These are phyloP conservation scores for Starmerella vitae DNA, from an alignment of 805 yeast genomes.

Conservation along the genomic window DNA sequence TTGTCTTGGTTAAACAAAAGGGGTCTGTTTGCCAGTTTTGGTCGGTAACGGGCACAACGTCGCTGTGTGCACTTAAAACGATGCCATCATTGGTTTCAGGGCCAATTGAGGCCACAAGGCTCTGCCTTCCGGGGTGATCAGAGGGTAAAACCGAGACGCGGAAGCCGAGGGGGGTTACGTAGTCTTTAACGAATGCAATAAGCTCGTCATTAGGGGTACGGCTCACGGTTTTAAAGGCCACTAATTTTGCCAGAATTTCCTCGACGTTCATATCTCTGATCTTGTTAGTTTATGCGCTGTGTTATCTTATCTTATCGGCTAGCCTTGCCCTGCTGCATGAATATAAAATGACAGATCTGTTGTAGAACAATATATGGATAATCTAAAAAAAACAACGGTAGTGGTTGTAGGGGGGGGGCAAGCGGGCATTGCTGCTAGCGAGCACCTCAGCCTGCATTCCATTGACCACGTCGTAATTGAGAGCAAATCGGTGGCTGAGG, in stretches of 20 bases:
- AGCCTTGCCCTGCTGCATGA: too few species aligned
- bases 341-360: background rate
- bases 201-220: conserved; percentile 11
- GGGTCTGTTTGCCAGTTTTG: conserved; percentile 19
- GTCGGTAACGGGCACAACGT: conserved; percentile 17
- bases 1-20: conserved; percentile 6
- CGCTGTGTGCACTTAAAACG: conserved; percentile 16
- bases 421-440: conserved; percentile 18
- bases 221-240: conserved; percentile 13
- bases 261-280: background rate
- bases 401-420: conserved; percentile 18
- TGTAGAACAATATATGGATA: too few species aligned
- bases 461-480: conserved; percentile 13
- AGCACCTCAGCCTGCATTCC: conserved; percentile 7
- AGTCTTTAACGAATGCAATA: conserved; percentile 8
- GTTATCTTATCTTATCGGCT: too few species aligned
- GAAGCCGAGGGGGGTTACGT: conserved; percentile 8
- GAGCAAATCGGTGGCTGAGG: conserved; percentile 12
- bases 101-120: conserved; percentile 15
- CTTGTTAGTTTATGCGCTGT: too few species aligned
- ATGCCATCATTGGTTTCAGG: conserved; percentile 12
- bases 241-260: conserved; percentile 2
- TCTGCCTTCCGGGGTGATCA: conserved; percentile 8
- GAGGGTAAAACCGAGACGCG: conserved; percentile 4
- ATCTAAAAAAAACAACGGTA: conserved; percentile 3